These are phyloP conservation scores for Lactuca saligna DNA, from an alignment of 129 eudicot species.

Conservation along the genomic window DNA sequence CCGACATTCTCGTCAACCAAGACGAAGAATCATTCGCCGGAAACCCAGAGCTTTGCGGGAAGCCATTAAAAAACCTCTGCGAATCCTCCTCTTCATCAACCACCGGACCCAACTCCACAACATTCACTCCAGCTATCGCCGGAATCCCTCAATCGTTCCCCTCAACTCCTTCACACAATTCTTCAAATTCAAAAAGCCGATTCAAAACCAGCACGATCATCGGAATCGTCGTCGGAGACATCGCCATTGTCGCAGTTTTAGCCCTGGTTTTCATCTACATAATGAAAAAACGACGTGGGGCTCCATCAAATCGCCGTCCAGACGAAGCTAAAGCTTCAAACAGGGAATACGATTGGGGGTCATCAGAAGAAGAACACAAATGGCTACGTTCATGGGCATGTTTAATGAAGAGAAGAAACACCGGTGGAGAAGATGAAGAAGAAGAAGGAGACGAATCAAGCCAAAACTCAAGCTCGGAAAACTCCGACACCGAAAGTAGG, in stretches of 20 bases:
- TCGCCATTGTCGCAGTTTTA: conserved; percentile 49
- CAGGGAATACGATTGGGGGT: conserved; percentile 52
- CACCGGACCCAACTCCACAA: conserved; percentile 48
- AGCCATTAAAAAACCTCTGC: conserved; percentile 59
- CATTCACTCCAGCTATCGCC: conserved; percentile 88
- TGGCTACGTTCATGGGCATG: conserved; percentile 68
- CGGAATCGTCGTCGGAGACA: conserved; percentile 70
- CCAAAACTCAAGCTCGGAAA: conserved; percentile 18
- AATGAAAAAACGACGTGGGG: conserved; percentile 29
- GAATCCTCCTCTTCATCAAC: conserved; percentile 63
- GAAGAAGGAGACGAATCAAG: conserved; percentile 33
- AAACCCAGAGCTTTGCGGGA: conserved; percentile 77
- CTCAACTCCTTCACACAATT: conserved; percentile 39
- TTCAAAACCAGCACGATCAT: conserved; percentile 49
- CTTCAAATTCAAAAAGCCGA: conserved; percentile 26
- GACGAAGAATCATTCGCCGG: conserved; percentile 51
- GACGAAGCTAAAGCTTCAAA: conserved; percentile 14
- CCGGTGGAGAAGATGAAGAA: conserved; percentile 1
- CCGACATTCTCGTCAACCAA: conserved; percentile 48
- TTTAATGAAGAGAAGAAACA: conserved; percentile 45
- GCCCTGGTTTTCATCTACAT: conserved; percentile 46
- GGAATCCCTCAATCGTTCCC: conserved; percentile 69
- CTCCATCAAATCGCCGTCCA: conserved; percentile 2
- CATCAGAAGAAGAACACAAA: conserved; percentile 44
- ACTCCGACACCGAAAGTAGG: conserved; percentile 42